Conservation (phyloP, 176 grass and related monocot species). For the Oryza glumipatula region DNA sequence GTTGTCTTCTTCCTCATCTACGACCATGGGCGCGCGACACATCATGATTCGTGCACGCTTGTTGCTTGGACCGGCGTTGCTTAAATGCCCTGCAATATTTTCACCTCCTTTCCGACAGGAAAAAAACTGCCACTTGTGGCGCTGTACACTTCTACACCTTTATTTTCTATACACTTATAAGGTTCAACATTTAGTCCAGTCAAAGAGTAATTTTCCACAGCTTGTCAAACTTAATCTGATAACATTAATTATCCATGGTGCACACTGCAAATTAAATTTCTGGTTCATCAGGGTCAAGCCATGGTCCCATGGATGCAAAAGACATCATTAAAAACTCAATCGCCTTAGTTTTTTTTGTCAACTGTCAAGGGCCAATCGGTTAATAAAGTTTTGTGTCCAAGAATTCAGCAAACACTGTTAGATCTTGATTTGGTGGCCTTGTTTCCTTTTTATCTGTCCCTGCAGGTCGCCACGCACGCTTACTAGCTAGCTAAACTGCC, state of each 20-base stretch:
- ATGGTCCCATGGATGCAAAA: constrained; percentile 12
- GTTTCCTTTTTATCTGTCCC: neutral
- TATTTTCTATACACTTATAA: neutral
- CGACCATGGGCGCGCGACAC: neutral
- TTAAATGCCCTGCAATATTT: neutral
- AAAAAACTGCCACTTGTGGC: neutral
- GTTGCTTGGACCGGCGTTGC: neutral
- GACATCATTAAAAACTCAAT: constrained; percentile 9
- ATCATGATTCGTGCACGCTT: neutral
- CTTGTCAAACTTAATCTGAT: constrained; percentile 2
- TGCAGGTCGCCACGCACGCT: neutral
- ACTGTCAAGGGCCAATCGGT: neutral
- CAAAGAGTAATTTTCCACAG: neutral
- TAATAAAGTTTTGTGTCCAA: constrained; percentile 8
- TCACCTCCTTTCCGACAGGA: neutral
- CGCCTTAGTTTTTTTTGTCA: too few species aligned
- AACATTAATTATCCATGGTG: neutral
- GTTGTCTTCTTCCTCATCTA: neutral
- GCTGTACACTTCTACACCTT: neutral
- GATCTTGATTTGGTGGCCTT: constrained; percentile 29
- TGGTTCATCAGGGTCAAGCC: constrained; percentile 9
- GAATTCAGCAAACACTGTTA: neutral
- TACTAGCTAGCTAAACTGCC: neutral
- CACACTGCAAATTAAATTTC: neutral
- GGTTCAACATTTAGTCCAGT: constrained; percentile 31